Conservation (phyloP, 2,329 filamentous ascomycete species). For the Dactylellina leptospora region DNA sequence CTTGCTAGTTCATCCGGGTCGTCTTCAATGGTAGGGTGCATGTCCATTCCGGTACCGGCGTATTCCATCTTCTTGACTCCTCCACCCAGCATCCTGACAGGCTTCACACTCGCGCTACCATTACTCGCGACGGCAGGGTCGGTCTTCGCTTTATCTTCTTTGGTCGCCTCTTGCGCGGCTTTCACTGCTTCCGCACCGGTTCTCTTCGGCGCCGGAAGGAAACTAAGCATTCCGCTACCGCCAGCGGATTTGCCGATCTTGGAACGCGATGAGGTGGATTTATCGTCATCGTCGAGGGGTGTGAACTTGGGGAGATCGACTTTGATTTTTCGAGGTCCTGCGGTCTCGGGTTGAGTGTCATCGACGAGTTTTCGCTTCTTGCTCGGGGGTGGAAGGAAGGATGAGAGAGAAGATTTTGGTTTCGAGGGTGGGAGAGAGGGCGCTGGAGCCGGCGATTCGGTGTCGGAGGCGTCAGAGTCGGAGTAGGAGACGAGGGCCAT, state of each 20-base stretch:
- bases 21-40: constrained; percentile 32
- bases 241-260: constrained; percentile 21
- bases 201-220: constrained; percentile 56
- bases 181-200: constrained; percentile 51
- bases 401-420: constrained; percentile 41
- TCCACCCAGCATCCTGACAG: constrained; percentile 32
- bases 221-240: constrained; percentile 54
- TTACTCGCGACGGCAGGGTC: not conserved
- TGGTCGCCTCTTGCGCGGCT: constrained; percentile 38
- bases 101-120: not conserved
- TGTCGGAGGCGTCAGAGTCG: constrained; percentile 50
- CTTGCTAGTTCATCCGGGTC: not conserved
- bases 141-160: constrained; percentile 25
- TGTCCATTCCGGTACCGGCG: constrained; percentile 50
- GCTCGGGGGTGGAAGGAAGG: constrained; percentile 40
- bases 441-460: constrained; percentile 26
- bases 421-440: constrained; percentile 27
- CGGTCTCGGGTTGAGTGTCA: constrained; percentile 13
- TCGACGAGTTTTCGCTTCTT: constrained; percentile 55
- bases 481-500: constrained; percentile 53
- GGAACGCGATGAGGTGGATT: constrained; percentile 24
- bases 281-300: constrained; percentile 47
- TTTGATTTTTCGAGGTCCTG: constrained; percentile 56
- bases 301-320: constrained; percentile 56
- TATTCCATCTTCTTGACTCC: constrained; percentile 48